Conservation (phyloP, 805 yeast species). For the Wickerhamomyces rabaulensis region DNA sequence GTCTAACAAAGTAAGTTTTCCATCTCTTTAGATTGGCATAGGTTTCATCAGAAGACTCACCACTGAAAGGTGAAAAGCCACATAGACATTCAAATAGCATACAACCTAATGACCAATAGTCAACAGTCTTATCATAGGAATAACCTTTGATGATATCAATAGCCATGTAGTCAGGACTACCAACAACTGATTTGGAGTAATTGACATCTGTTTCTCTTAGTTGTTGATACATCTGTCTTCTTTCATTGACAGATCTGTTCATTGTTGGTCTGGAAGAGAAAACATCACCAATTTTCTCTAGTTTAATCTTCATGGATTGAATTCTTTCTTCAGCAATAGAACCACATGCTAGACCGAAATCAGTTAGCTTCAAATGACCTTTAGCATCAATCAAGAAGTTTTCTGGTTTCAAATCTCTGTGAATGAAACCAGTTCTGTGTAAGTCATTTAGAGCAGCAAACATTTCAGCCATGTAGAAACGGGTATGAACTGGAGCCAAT, state of each 20-base stretch:
- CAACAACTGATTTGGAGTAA: conserved; percentile 93
- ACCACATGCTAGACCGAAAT: conserved; percentile 97
- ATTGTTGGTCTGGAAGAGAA: conserved; percentile 45
- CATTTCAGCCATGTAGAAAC: conserved; percentile 95
- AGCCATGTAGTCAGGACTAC: conserved; percentile 99
- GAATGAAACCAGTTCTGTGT: conserved; percentile 94
- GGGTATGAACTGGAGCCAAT: conserved; percentile 88
- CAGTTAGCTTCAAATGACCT: conserved; percentile 92
- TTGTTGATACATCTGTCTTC: conserved; percentile 82
- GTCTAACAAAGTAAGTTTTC: conserved; percentile 84
- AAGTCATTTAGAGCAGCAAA: conserved; percentile 89
- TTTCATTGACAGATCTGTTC: conserved; percentile 74
- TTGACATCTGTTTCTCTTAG: conserved; percentile 69
- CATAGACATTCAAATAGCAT: conserved; percentile 94
- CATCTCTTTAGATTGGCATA: conserved; percentile 90
- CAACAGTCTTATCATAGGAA: conserved; percentile 91
- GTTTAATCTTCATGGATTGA: conserved; percentile 77
- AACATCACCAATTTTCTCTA: conserved; percentile 69
- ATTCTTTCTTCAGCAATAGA: conserved; percentile 88
- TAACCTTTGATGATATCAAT: conserved; percentile 86
- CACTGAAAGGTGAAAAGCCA: conserved; percentile 97
- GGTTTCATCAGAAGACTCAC: conserved; percentile 89
- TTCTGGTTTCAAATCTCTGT: conserved; percentile 94
- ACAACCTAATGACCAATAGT: conserved; percentile 98
- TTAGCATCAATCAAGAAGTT: conserved; percentile 83